Evolutionary conservation across 768 basidiomycete genomes (phyloP).

Genomic region (Boletus sp.): DNA sequence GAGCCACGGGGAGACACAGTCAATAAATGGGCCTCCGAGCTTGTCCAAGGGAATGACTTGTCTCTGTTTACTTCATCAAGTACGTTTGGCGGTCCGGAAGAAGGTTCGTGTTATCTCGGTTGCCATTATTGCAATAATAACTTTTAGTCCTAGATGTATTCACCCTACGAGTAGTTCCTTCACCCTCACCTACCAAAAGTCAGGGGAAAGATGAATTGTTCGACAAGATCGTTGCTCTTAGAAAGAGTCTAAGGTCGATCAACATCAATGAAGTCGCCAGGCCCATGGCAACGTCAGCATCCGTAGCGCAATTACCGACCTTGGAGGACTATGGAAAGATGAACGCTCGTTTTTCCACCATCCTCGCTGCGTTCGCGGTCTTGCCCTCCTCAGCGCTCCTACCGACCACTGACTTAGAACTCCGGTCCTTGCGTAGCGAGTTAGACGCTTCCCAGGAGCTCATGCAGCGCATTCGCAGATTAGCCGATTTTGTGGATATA

Average conservation of each 20-base stretch:
- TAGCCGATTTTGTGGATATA: conserved; percentile 53
- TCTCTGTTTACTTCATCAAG: not conserved
- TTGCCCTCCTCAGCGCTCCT: conserved; percentile 47
- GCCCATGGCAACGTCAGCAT: conserved; percentile 34
- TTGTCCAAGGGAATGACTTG: not conserved
- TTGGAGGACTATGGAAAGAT: conserved; percentile 47
- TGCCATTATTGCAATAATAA: conserved; percentile 1
- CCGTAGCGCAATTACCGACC: conserved; percentile 50
- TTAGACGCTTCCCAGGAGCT: conserved; percentile 49
- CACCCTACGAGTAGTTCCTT: conserved; percentile 40
- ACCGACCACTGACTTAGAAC: conserved; percentile 49
- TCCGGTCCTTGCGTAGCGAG: conserved; percentile 61
- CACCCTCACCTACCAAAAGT: conserved; percentile 32
- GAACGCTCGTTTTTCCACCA: conserved; percentile 42
- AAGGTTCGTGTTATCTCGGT: conserved; percentile 22
- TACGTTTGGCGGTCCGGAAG: conserved; percentile 7
- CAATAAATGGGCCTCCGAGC: not conserved
- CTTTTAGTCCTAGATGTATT: conserved; percentile 55
- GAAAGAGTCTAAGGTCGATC: conserved; percentile 61
- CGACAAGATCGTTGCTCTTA: conserved; percentile 48
- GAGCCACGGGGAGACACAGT: not conserved
- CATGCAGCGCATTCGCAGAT: conserved; percentile 48
- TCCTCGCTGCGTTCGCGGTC: conserved; percentile 44
- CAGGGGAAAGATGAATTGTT: conserved; percentile 47
- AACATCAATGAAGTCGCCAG: conserved; percentile 54